Evolutionary conservation across 75 land plant genomes (phyloP), one percentile per base, ranked within the genome.

Genomic region (Ceratopteris richardii): DNA sequence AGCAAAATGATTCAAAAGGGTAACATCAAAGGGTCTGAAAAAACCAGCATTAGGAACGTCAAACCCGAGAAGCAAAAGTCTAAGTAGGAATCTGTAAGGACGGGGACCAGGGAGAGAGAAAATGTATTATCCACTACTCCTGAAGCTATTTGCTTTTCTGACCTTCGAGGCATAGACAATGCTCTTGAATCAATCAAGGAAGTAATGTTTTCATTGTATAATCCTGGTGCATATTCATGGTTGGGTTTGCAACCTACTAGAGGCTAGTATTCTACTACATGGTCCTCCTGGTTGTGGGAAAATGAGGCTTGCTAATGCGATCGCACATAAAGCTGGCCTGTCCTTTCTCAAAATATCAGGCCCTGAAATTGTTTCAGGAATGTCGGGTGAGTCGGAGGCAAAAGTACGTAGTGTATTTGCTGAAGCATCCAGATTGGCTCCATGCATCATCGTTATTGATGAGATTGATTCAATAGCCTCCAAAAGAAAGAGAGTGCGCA

Each of bases 201-300:
- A n/a, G n/a, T n/a, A n/a, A n/a, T n/a, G n/a, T n/a, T n/a, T n/a
- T n/a, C n/a, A n/a, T n/a, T n/a, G n/a, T n/a, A n/a, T n/a, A n/a
- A n/a, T n/a, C n/a, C n/a, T n/a, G n/a, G n/a, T n/a, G n/a, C n/a
- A n/a, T n/a, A n/a, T n/a, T n/a, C n/a, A n/a, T n/a, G n/a, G n/a
- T n/a, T n/a, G n/a, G n/a, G n/a, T n/a, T n/a, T n/a, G n/a, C n/a
- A n/a, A n/a, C n/a, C n/a, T n/a, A n/a, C n/a, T n/a, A n/a, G n/a
- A n/a, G n/a, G n/a, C n/a, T n/a, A 67, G 59, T 27, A 51, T 51
- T 16, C 59, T 63, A 5, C 33, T 63, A 7, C 52, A 63, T 48
- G 66, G 66, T 13, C 66, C 66, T 53, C 66, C 58, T 0, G 66
- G 57, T 17, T 61, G 57, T 44, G 63, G 61, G 51, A 33, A 58